Evolutionary conservation across 2,329 filamentous ascomycete species (phyloP).

Genomic region (Aspergillus aculeatinus): DNA sequence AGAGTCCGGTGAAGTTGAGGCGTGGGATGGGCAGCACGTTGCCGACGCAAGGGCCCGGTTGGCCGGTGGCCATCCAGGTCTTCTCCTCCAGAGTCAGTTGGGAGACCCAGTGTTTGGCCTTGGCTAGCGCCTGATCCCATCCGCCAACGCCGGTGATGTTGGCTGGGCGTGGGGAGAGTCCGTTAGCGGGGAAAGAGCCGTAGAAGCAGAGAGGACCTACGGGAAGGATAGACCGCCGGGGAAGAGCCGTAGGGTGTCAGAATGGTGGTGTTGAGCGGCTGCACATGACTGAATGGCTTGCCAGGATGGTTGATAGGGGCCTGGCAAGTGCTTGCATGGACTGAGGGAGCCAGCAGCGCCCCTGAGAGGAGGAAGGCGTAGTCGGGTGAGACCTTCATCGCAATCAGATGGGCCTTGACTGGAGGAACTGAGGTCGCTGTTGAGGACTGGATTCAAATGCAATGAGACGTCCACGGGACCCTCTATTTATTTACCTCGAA

Average conservation of each 20-base stretch:
- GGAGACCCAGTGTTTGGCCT: conserved; percentile 17
- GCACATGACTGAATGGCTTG: conserved; percentile 19
- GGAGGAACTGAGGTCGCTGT: too few species aligned
- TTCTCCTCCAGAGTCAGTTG: conserved; percentile 28
- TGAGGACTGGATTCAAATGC: too few species aligned
- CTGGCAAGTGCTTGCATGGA: conserved; percentile 1
- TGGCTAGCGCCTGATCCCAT: conserved; percentile 21
- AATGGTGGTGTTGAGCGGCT: conserved; percentile 21
- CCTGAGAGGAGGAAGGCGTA: not conserved
- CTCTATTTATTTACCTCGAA: too few species aligned
- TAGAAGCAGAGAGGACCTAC: conserved; percentile 9
- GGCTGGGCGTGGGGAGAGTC: too few species aligned
- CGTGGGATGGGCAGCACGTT: conserved; percentile 31
- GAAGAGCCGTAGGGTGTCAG: conserved; percentile 20
- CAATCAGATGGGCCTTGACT: too few species aligned
- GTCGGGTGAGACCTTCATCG: conserved; percentile 1
- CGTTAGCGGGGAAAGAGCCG: too few species aligned
- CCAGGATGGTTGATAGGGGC: not conserved
- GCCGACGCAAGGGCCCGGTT: conserved; percentile 32
- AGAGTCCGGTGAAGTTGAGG: conserved; percentile 31
- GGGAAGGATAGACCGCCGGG: conserved; percentile 19
- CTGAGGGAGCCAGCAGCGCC: not conserved
- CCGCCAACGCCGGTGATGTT: conserved; percentile 5
- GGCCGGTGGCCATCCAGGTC: conserved; percentile 28
- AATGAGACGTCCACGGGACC: too few species aligned